Evolutionary conservation across 768 basidiomycete species (phyloP).

Genomic region (Kwoniella botswanensis): DNA sequence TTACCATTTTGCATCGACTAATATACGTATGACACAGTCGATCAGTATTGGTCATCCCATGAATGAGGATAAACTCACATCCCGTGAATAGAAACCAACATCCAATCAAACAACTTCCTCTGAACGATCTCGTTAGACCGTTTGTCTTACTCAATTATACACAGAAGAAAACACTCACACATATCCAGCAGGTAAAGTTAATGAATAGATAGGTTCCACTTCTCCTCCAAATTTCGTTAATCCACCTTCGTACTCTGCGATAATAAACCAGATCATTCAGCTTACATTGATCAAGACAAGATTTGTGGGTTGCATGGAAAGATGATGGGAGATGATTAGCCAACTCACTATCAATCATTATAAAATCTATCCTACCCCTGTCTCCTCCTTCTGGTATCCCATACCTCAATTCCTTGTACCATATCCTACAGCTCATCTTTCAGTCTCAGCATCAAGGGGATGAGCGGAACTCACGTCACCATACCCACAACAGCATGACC

Average conservation of each 20-base stretch:
- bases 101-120: slow-evolving; percentile 46
- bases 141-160: too few relatives aligned
- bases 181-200: slow-evolving; percentile 46
- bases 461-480: slow-evolving; percentile 22
- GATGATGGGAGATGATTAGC: too few relatives aligned
- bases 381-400: slow-evolving; percentile 17
- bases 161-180: slow-evolving; percentile 25
- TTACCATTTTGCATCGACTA: slow-evolving; percentile 33
- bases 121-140: slow-evolving; percentile 1
- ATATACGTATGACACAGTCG: neutral
- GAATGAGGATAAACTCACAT: slow-evolving; percentile 30
- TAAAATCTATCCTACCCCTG: slow-evolving; percentile 34
- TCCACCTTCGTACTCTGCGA: slow-evolving; percentile 42
- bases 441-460: neutral
- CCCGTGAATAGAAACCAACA: slow-evolving; percentile 42
- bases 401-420: slow-evolving; percentile 13
- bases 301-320: too few relatives aligned
- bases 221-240: slow-evolving; percentile 32
- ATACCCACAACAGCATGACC: slow-evolving; percentile 45
- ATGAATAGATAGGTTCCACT: slow-evolving; percentile 21
- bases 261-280: neutral
- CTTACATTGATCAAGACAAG: neutral
- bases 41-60: neutral
- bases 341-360: slow-evolving; percentile 41
- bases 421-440: slow-evolving; percentile 5